Evolutionary conservation across 2,329 filamentous ascomycete genomes (phyloP), one percentile per base, ranked within the genome.

Genomic region (Fusarium clavum): DNA sequence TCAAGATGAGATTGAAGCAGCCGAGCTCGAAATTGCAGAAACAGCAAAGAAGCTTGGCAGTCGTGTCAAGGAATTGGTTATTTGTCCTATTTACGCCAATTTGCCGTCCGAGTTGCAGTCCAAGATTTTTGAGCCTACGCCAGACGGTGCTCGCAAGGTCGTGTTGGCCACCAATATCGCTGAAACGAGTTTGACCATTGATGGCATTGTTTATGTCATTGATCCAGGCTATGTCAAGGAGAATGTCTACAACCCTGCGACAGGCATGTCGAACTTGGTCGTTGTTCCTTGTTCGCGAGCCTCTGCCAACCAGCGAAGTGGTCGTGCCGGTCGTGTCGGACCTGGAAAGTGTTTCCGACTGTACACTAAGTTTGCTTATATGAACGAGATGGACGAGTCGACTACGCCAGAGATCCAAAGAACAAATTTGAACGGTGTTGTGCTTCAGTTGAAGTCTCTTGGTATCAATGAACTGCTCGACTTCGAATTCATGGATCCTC

Each of bases 121-220:
- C 49, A 95, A 95, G 78, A 97, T 98, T 71, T 99, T 99, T 75
- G 94, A 97, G 75, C 94, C 94, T 0, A 97, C 95, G 1, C 95
- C 96, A 0, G 88, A 91, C 0, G 91, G 91, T 20, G 91, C 92
- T 0, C 88, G 96, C 29, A 99, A 98, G 78, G 94, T 98, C 0
- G 94, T 99, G 0, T 82, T 98, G 40, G 94, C 95, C 0, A 98
- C 96, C 4, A 99, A 99, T 77, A 98, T 99, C 79, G 96, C 96
- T 4, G 96, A 99, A 79, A 99, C 96, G 0, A 94, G 90, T 83
- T 82, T 99, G 76, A 99, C 96, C 0, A 97, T 99, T 61, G 94
- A 98, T 77, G 95, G 94, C 18, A 97, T 98, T 64, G 92, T 95
- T 11, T 98, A 97, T 78, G 96, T 98, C 38, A 97, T 98, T 64